Evolutionary conservation across 164 flowering plant genomes (phyloP).

Genomic region (Protea cynaroides): DNA sequence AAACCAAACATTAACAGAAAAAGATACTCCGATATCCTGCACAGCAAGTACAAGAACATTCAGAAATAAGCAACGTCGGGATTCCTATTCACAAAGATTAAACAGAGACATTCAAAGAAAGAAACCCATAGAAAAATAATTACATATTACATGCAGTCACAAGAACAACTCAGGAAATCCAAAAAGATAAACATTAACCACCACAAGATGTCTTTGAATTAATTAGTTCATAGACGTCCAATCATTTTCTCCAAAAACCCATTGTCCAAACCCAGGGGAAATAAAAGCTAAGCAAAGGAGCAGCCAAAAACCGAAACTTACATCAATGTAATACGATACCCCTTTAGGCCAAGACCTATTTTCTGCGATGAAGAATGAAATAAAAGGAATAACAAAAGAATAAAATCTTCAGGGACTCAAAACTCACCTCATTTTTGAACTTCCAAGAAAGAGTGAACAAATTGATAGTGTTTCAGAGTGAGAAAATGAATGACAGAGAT

Average conservation of each 20-base stretch:
- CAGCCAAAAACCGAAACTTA: background rate
- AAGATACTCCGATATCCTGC: too few species aligned
- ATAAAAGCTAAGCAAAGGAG: background rate
- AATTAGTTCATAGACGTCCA: too few species aligned
- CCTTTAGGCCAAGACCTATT: background rate
- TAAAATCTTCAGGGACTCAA: background rate
- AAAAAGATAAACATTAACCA: background rate
- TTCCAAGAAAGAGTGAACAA: too few species aligned
- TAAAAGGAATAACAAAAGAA: background rate
- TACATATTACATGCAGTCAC: background rate
- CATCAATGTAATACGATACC: background rate
- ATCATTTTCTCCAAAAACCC: too few species aligned
- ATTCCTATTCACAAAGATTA: background rate
- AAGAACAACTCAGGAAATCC: background rate
- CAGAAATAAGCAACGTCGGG: background rate
- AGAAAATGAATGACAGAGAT: too few species aligned
- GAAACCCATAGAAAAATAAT: background rate
- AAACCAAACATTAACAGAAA: too few species aligned
- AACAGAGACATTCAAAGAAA: background rate
- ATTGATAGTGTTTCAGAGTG: too few species aligned
- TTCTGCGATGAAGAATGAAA: background rate
- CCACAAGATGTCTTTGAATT: too few species aligned
- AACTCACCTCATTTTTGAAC: conserved; percentile 1
- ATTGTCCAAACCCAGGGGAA: too few species aligned
- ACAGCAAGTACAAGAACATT: background rate